phyloP scores from a whole-genome alignment of 2,329 filamentous ascomycete genomes.

The Trichoderma brevicompactum region DNA sequence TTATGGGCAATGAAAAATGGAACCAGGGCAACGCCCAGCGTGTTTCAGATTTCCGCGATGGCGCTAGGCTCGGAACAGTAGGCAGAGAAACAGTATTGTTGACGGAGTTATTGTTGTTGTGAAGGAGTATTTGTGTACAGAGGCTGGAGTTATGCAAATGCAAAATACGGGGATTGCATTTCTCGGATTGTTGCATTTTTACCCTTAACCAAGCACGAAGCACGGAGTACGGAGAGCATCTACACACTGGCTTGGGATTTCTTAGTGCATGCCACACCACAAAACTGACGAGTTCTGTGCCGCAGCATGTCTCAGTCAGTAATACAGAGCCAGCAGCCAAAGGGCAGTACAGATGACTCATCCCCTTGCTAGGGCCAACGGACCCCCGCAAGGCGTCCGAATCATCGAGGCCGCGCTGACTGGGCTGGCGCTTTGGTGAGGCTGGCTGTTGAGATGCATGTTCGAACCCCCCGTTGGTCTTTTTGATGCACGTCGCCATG shows the following conservation, averaged over 20 bases:
- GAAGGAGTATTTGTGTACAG: background rate
- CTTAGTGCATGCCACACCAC: background rate
- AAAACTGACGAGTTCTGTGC: background rate
- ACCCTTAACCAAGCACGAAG: too few relatives aligned
- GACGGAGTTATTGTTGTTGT: background rate
- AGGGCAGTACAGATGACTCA: slow-evolving; percentile 15
- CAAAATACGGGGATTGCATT: too few relatives aligned
- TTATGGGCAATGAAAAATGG: slow-evolving; percentile 19
- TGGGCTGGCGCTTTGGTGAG: slow-evolving; percentile 7
- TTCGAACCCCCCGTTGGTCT: background rate
- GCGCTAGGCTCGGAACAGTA: slow-evolving; percentile 19
- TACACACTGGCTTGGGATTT: background rate
- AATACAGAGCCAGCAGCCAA: background rate
- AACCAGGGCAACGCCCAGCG: slow-evolving; percentile 13
- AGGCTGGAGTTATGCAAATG: background rate
- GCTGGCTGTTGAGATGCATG: background rate
- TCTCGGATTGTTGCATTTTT: slow-evolving; percentile 6
- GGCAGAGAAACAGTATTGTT: background rate
- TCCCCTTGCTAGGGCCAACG: background rate
- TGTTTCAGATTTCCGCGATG: slow-evolving; percentile 26
- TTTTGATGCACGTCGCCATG: background rate
- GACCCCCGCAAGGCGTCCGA: slow-evolving; percentile 21
- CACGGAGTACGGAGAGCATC: too few relatives aligned
- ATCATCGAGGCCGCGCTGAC: slow-evolving; percentile 22
- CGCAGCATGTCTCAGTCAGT: slow-evolving; percentile 1